Evolutionary conservation across 306 rosid genomes (phyloP), one percentile per base, ranked within the genome.

Genomic region (Malus sieversii): DNA sequence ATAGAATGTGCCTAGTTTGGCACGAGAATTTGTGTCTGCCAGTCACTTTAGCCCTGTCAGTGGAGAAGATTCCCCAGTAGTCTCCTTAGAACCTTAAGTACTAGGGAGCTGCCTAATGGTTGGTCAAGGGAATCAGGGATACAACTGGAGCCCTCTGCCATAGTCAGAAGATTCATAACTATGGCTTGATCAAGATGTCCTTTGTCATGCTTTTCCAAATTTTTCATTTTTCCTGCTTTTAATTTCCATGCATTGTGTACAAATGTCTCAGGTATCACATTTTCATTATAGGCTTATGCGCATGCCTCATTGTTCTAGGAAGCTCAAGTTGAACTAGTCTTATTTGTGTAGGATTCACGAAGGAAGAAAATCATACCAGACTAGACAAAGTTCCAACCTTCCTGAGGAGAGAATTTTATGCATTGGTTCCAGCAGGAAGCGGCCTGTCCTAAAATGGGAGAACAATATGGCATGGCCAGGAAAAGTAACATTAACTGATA

Each of bases 401-500:
- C 77, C 71, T 13, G 75, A 74, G 81, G 99, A 95, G 84, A 89
- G 82, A 82, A 84, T 95, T 76, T 79, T 95, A 77, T 95, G 97
- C 80, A 77, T 92, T 79, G 91, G 93, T 78, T 88, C 92, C 85
- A 88, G 88, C 87, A 91, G 82, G 78, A 90, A 92, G 82, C 88
- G 79, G 61, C 99, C 99, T 51, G 90, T 92, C 79, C 87, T 95
- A 70, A 95, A 95, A 85, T 95, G 99, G 99, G 97, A 90, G 88
- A 90, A 90, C 45, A 90, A 90, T 79, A 74, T 92, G 86, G 97
- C 99, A 69, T 95, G 97, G 99, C 99, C 99, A 0, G 99, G 99
- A 71, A 90, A 89, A 80, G 89, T 95, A 67, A 92, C 97, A 74
- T 90, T 95, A 73, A 90, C 99, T 11, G 91, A 90, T 78, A 92